phyloP scores from a whole-genome alignment of 1,139 yeast species.

The Saccharomyces hybrid region DNA sequence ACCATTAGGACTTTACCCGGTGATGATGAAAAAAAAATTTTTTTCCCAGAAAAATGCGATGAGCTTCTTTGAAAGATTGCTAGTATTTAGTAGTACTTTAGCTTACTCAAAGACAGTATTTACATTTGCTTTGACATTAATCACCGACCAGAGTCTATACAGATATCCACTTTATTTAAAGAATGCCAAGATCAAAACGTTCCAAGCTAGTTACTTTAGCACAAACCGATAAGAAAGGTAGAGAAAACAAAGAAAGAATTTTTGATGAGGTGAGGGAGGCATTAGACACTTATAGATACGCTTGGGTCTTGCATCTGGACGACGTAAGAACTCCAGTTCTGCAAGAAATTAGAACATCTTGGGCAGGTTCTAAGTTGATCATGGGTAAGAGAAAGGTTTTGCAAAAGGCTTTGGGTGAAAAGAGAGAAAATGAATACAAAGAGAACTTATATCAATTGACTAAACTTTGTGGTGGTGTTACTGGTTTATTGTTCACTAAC shows the following conservation, averaged over 20 bases:
- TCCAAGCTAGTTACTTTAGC: constrained; percentile 91
- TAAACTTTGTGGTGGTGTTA: constrained; percentile 55
- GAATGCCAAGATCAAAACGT: constrained; percentile 93
- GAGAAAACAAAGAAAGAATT: constrained; percentile 82
- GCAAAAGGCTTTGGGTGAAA: constrained; percentile 84
- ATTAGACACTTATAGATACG: constrained; percentile 67
- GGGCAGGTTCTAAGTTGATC: constrained; percentile 82
- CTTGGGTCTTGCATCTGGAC: constrained; percentile 79
- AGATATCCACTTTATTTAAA: constrained; percentile 8
- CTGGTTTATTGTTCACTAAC: constrained; percentile 82
- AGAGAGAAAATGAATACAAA: constrained; percentile 81
- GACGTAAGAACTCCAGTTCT: constrained; percentile 94
- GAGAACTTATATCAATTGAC: constrained; percentile 71
- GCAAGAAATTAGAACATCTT: constrained; percentile 84
- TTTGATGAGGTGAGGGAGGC: constrained; percentile 83
- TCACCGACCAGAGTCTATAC: neutral
- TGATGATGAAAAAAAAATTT: neutral
- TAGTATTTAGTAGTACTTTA: neutral
- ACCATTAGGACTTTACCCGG: neutral
- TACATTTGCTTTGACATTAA: neutral
- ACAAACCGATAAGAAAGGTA: constrained; percentile 91
- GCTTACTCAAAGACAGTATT: neutral
- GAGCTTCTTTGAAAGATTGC: neutral
- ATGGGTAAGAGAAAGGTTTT: constrained; percentile 90
- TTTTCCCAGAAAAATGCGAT: neutral